A percentile compares a stretch with the other conserved stretches of the same genome.
These are phyloP conservation scores for Cryptosporidium tyzzeri DNA, from an alignment of 169 alveolate species.

Conservation along the genomic window DNA sequence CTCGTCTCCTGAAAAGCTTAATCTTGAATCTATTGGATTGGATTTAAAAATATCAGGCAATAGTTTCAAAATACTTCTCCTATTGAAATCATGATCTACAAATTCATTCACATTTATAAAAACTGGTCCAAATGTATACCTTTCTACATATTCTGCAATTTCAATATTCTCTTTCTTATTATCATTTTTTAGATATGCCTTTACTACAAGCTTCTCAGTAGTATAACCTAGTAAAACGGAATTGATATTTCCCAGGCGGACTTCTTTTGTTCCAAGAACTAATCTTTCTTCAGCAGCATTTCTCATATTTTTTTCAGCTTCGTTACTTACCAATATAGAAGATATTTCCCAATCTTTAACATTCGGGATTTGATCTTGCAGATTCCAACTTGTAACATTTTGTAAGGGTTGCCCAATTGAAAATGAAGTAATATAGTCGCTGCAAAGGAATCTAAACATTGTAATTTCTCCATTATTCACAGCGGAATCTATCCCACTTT, in stretches of 20 bases:
- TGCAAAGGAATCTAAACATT: slow-evolving; percentile 48
- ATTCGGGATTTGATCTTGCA: slow-evolving; percentile 41
- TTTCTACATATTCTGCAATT: slow-evolving; percentile 49
- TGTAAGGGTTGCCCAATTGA: slow-evolving; percentile 42
- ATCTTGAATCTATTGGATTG: slow-evolving; percentile 29
- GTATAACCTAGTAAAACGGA: slow-evolving; percentile 41
- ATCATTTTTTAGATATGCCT: slow-evolving; percentile 19
- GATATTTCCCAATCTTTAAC: slow-evolving; percentile 53
- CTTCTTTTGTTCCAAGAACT: slow-evolving; percentile 43
- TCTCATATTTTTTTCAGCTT: background rate
- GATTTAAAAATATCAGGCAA: slow-evolving; percentile 43
- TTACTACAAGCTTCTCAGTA: slow-evolving; percentile 33
- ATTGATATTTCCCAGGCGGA: slow-evolving; percentile 46
- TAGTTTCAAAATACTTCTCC: slow-evolving; percentile 34
- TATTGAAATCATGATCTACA: slow-evolving; percentile 20
- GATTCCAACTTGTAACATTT: slow-evolving; percentile 63
- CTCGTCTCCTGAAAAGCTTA: slow-evolving; percentile 32
- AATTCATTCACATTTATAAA: slow-evolving; percentile 53
- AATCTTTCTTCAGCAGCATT: slow-evolving; percentile 23
- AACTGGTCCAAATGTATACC: slow-evolving; percentile 67
- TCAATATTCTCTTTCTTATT: background rate
- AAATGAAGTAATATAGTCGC: slow-evolving; percentile 54
- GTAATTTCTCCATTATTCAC: slow-evolving; percentile 59
- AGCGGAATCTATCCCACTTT: background rate
- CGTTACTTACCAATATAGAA: background rate